Evolutionary conservation across 2,329 filamentous ascomycete species (phyloP), one percentile per base, ranked within the genome.

Genomic region (Sporothrix humicola): DNA sequence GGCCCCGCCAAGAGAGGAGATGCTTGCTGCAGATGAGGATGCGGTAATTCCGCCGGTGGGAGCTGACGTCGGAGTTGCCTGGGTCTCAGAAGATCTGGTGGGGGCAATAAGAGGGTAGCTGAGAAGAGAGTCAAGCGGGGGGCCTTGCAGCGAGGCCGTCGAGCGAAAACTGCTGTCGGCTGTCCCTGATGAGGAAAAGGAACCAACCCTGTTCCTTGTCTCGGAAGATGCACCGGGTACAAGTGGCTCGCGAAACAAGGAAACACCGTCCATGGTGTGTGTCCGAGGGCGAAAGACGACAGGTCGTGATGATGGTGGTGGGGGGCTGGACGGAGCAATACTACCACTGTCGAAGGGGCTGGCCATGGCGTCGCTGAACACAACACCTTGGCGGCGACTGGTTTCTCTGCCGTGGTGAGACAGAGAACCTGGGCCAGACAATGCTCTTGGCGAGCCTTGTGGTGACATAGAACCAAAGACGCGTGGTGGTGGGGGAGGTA

Each of bases 121-220:
- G 48, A 69, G 66, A 26, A 84, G 76, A 2, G 84, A 82, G 74
- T 87, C 85, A 12, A 83, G 79, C 12, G 82, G 79, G n/a, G 82
- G 81, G 31, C 82, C 79, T 26, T 81, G 84, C 73, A 84, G 82
- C 56, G 83, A 81, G n/a, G 77, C 81, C 26, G 76, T 76, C 4
- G 75, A 71, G 59, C 79, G 79, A 66, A 79, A 76, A 42, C 23
- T 65, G 71, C 88, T 86, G 26, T 88, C 86, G 73, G 85, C 84
- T 4, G 89, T 87, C 3, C 85, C 82, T 8, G 89, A 86, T 50
- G 90, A 91, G 77, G 91, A 90, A 77, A 93, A 88, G 42, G 92
- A 93, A 69, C 91, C 90, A 59, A 93, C 88, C 70, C 91, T 87
- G 77, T 90, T 88, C 70, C 91, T 87, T 77, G 83, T 85, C 74